Evolutionary conservation across 1,139 yeast genomes (phyloP), one percentile per base, ranked within the genome.

Genomic region (Eremothecium coryli): DNA sequence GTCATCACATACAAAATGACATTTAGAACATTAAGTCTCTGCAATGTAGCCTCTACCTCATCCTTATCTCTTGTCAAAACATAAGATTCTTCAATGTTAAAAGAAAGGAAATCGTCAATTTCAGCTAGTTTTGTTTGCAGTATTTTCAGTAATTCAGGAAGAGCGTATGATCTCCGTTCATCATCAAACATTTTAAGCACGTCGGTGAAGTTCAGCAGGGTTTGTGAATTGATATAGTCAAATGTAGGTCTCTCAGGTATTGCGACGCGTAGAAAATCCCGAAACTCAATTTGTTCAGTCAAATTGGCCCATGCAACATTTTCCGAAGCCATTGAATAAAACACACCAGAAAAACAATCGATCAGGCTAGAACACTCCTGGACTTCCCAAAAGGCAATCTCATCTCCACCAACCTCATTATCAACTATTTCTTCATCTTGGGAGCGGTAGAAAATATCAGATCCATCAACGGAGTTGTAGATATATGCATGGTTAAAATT

Each of bases 211-310:
- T 75, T 71, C 23, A 67, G 62, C 41, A 73, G 58, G 1, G 78
- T 73, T 41, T 69, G 70, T 2, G 84, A 73, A 28, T 65, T 59
- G 3, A 70, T 64, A 44, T 69, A 75, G 47, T 80, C 86, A 52
- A 65, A 76, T 0, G 90, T 80, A 1, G 73, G 70, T 38, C 71
- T 68, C 4, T 65, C 58, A 37, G 76, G 42, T 10, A 55, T 46
- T 7, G 62, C 43, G 12, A 59, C 44, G 1, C 58, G 56, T 10
- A 74, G 44, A 66, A 81, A 69, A 18, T 62, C 58, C 7, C 62
- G 59, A 41, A 68, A 64, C 1, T 63, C 55, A 8, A 77, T 53
- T 11, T 57, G 55, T 4, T 59, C 60, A 23, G 67, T 64, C 8
- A 70, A 64, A 10, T 55, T 48, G 7, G 67, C 69, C 76, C 82